Evolutionary conservation across 805 yeast species (phyloP).

Genomic region (Myxozyma melibiosi): DNA sequence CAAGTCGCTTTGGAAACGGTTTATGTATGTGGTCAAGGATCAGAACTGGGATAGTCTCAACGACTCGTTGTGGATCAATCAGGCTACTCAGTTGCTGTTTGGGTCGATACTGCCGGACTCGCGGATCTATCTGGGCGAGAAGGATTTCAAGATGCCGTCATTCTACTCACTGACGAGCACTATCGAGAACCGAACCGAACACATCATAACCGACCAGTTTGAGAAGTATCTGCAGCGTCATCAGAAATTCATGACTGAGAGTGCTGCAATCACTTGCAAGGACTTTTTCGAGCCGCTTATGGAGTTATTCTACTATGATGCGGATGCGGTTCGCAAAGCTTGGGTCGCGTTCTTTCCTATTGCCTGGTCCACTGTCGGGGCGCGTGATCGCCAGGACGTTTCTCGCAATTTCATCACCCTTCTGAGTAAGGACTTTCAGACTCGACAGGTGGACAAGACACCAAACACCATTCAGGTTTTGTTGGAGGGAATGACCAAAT

Average conservation of each 20-base stretch:
- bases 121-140: conserved; percentile 49
- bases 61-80: conserved; percentile 93
- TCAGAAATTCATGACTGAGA: conserved; percentile 35
- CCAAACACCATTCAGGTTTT: conserved; percentile 86
- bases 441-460: conserved; percentile 81
- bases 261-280: conserved; percentile 48
- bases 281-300: conserved; percentile 71
- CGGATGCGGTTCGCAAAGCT: conserved; percentile 74
- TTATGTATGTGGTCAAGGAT: conserved; percentile 85
- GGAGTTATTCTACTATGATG: conserved; percentile 79
- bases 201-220: conserved; percentile 34
- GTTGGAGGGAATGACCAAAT: conserved; percentile 71
- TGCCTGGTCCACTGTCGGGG: conserved; percentile 71
- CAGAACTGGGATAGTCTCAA: conserved; percentile 97
- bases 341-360: conserved; percentile 87
- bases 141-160: conserved; percentile 49
- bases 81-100: conserved; percentile 82
- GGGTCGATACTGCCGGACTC: conserved; percentile 68
- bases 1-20: conserved; percentile 70
- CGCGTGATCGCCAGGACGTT: conserved; percentile 80
- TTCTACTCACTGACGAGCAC: conserved; percentile 28
- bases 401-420: conserved; percentile 77
- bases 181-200: conserved; percentile 26
- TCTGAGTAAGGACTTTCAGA: conserved; percentile 87
- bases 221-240: conserved; percentile 34